Evolutionary conservation across 257 asterid genomes (phyloP).

Genomic region (Vinca minor): DNA sequence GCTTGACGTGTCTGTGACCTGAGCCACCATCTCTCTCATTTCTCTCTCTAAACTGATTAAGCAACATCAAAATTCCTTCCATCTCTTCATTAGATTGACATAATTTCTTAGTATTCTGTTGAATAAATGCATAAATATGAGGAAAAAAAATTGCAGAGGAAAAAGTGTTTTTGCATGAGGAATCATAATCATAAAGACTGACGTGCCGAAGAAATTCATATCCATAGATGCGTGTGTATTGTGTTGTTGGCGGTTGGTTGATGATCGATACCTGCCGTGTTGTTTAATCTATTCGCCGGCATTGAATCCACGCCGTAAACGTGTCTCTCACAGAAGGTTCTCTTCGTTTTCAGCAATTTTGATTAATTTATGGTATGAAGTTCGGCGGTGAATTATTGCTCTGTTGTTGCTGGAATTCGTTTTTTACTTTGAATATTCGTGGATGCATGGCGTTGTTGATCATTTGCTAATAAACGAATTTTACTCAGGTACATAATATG

Average conservation of each 20-base stretch:
- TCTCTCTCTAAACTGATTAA: background rate
- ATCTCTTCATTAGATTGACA: background rate
- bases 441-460: constrained; percentile 19
- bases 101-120: background rate
- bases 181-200: background rate
- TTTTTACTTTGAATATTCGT: background rate
- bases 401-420: background rate
- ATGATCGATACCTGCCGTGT: constrained; percentile 10
- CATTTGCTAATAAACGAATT: constrained; percentile 1
- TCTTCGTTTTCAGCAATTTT: background rate
- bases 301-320: constrained; percentile 7
- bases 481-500: background rate
- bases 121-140: background rate
- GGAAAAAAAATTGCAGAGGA: background rate
- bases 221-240: background rate
- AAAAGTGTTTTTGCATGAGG: background rate
- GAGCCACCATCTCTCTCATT: background rate
- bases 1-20: constrained; percentile 1
- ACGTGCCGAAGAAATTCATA: constrained; percentile 1
- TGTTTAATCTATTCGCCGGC: constrained; percentile 13
- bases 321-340: background rate
- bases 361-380: constrained; percentile 16
- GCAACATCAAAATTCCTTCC: background rate
- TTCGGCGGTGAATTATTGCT: constrained; percentile 16
- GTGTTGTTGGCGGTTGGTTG: constrained; percentile 6